A percentile compares a stretch with the other conserved stretches of the same genome.
These are phyloP conservation scores for Saussurea involucrata DNA, from an alignment of 129 eudicot genomes.

Conservation along the genomic window DNA sequence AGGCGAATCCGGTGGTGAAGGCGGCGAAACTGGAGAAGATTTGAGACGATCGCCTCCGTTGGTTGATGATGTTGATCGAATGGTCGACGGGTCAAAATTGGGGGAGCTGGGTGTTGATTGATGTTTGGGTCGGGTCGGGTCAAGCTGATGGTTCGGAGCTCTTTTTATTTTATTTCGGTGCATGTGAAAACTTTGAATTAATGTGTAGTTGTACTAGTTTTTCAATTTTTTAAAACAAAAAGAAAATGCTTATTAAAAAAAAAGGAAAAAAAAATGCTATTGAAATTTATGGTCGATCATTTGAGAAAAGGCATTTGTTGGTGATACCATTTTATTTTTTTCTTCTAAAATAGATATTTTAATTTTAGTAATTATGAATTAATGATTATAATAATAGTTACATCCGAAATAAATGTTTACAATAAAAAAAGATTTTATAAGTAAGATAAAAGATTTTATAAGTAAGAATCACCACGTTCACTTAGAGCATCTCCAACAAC, in stretches of 20 bases:
- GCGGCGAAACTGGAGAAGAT: conserved; percentile 56
- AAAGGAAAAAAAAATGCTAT: not conserved
- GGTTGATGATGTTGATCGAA: not conserved
- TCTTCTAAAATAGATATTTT: not conserved
- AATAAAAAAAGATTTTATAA: no score
- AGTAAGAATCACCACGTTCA: no score
- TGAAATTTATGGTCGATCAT: not conserved
- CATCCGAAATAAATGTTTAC: no score
- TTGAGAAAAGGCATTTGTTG: not conserved
- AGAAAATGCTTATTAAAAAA: not conserved
- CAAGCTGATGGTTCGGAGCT: not conserved
- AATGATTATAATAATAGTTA: no score
- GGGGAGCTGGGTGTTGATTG: not conserved
- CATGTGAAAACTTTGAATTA: conserved; percentile 30
- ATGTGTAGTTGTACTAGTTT: conserved; percentile 25
- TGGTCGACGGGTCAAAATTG: conserved; percentile 3
- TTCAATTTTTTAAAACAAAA: not conserved
- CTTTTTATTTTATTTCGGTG: conserved; percentile 2
- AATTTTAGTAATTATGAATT: no score
- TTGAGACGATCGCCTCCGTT: conserved; percentile 28
- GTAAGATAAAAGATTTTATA: no score
- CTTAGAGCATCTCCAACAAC: no score
- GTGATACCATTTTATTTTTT: not conserved
- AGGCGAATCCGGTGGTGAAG: conserved; percentile 63
- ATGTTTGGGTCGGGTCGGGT: conserved; percentile 15